Evolutionary conservation across 2,329 filamentous ascomycete genomes (phyloP).

Genomic region (Lecanoromycetidae sp.): DNA sequence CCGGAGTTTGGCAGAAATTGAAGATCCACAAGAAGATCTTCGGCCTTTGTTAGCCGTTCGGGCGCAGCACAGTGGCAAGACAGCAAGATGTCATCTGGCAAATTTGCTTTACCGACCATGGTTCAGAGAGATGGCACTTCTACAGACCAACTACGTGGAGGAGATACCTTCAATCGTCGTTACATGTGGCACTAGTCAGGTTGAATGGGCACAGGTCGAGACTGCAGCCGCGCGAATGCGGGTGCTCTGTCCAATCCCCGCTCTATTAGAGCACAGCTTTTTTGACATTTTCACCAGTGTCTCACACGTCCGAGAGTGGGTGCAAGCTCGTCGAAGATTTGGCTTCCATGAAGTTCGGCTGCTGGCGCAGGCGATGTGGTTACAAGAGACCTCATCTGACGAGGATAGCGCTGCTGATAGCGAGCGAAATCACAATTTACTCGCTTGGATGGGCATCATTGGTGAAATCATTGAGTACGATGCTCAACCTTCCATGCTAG

Average conservation of each 20-base stretch:
- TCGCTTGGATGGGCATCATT: no score
- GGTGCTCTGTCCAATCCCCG: not conserved
- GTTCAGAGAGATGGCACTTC: not conserved
- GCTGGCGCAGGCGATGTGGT: not conserved
- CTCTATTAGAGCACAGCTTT: not conserved
- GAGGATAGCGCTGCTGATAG: no score
- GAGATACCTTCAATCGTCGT: not conserved
- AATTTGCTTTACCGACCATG: not conserved
- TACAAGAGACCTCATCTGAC: no score
- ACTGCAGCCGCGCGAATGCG: not conserved
- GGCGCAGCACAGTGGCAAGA: not conserved
- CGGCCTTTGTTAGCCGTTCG: not conserved
- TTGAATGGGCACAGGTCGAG: not conserved
- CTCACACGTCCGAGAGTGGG: not conserved
- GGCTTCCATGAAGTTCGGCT: not conserved
- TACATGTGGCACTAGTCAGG: not conserved
- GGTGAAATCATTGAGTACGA: not conserved
- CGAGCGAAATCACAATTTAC: not conserved
- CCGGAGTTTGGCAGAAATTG: not conserved
- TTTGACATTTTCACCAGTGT: not conserved
- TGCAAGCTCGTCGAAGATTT: not conserved
- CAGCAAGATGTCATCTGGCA: not conserved
- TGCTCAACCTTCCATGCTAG: not conserved
- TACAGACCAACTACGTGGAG: not conserved
- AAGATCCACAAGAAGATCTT: not conserved